A percentile compares a stretch with the other conserved stretches of the same genome.
phyloP scores from a whole-genome alignment of 306 rosid species.

The Potentilla sterilis region DNA sequence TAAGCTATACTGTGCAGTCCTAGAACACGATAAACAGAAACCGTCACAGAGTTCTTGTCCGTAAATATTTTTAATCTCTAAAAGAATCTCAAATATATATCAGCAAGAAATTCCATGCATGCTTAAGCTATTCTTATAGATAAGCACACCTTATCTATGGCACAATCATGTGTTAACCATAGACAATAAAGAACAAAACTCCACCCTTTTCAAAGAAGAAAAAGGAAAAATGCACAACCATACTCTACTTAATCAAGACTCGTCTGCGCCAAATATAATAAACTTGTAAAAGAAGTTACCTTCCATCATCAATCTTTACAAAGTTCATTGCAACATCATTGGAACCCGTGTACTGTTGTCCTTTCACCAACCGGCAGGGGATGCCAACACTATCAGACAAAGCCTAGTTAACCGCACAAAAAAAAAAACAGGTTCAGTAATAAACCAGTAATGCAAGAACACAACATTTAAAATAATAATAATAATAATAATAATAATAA shows the following conservation, averaged over 20 bases:
- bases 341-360: constrained; percentile 81
- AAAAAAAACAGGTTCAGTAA: constrained; percentile 10
- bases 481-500: too few relatives aligned
- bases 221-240: not conserved
- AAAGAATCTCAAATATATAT: not conserved
- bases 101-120: constrained; percentile 9
- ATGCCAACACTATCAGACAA: constrained; percentile 87
- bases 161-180: not conserved
- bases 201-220: not conserved
- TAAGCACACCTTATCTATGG: constrained; percentile 16
- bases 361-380: constrained; percentile 90
- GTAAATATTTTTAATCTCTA: not conserved
- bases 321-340: constrained; percentile 82
- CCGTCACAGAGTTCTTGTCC: not conserved
- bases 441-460: constrained; percentile 7
- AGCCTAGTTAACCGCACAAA: constrained; percentile 44
- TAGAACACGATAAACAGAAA: not conserved
- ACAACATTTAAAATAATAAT: not conserved
- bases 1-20: not conserved
- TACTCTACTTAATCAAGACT: constrained; percentile 16
- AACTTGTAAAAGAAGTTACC: constrained; percentile 48
- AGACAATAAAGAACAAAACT: constrained; percentile 20
- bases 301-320: constrained; percentile 79
- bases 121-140: too few relatives aligned
- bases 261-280: constrained; percentile 11